Evolutionary conservation across 176 grass and related monocot species (phyloP).

Genomic region (Bolboschoenus planiculmis): DNA sequence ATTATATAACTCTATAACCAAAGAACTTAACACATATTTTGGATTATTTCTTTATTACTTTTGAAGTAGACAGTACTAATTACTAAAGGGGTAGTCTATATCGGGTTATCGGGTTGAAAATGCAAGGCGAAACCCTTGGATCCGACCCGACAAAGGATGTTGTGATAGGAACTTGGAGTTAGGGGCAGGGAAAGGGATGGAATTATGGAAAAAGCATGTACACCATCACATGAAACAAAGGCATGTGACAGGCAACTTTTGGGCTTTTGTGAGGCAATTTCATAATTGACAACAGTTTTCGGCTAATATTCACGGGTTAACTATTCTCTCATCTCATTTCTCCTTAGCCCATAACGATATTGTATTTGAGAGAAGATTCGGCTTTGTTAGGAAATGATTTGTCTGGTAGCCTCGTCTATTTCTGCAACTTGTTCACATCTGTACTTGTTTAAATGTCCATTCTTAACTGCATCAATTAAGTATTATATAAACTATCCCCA

Average conservation of each 20-base stretch:
- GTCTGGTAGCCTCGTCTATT: background rate
- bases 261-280: constrained; percentile 12
- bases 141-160: background rate
- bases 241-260: constrained; percentile 53
- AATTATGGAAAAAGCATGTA: background rate
- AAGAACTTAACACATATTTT: constrained; percentile 7
- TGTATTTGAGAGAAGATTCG: background rate
- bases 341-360: background rate
- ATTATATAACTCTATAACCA: background rate
- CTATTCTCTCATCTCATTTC: constrained; percentile 5
- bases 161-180: background rate
- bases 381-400: background rate
- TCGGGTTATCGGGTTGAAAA: constrained; percentile 12
- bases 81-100: background rate
- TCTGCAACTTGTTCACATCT: background rate
- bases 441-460: background rate
- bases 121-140: background rate
- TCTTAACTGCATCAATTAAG: background rate
- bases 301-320: constrained; percentile 21
- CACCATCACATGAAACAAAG: constrained; percentile 41
- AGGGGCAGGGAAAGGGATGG: background rate
- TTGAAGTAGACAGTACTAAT: too few relatives aligned
- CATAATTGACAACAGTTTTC: background rate
- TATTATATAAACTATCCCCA: background rate
- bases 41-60: background rate